Conservation (phyloP, 1,284 basidiomycete genomes). For the Naganishia sp. region DNA sequence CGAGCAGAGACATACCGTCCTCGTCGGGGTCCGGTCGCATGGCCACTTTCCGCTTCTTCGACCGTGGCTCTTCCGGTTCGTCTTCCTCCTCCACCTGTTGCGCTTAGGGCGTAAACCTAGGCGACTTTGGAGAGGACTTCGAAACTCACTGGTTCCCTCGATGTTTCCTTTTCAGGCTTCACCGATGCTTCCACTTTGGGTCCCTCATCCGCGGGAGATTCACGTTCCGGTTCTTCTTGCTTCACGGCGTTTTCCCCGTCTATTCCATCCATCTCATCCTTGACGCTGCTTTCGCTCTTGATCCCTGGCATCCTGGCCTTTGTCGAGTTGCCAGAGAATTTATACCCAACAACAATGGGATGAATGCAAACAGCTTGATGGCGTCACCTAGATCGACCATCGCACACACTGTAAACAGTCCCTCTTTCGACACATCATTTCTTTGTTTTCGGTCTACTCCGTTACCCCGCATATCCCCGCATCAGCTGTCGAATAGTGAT, state of each 20-base stretch:
- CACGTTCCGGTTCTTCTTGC: not conserved
- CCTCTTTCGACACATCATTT: not conserved
- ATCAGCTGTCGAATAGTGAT: constrained; percentile 6
- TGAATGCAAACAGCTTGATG: not conserved
- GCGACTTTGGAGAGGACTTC: no score
- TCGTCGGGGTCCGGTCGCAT: not conserved
- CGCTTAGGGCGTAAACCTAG: not conserved
- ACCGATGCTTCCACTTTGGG: no score
- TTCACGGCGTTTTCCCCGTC: not conserved
- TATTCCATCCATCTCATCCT: not conserved
- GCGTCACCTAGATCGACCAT: constrained; percentile 6
- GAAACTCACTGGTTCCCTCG: no score
- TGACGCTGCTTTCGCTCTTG: not conserved
- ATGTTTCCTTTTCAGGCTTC: no score
- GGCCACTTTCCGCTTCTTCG: constrained; percentile 21
- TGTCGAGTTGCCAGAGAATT: not conserved
- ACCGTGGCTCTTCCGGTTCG: not conserved
- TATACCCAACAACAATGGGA: no score
- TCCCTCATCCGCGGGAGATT: not conserved
- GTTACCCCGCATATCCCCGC: not conserved
- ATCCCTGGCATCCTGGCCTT: not conserved
- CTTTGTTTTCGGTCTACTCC: no score
- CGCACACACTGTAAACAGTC: not conserved
- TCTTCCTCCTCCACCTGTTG: not conserved
- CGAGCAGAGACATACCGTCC: constrained; percentile 4